Base-by-base conservation (phyloP, 345 rosid genomes). In the Pistacia atlantica region DNA sequence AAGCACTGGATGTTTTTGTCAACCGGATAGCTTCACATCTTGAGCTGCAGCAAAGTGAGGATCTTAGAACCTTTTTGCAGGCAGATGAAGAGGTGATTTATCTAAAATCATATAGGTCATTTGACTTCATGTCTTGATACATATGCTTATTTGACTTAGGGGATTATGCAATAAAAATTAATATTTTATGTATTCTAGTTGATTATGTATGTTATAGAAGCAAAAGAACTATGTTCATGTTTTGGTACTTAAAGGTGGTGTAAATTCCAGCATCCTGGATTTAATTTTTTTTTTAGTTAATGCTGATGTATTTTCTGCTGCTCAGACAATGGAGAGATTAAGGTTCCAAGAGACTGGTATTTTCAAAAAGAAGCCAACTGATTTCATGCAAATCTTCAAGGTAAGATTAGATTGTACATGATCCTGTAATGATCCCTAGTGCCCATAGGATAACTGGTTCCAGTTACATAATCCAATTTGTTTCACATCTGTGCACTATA, bases 261-360 rank as follows among this genome's bases (percentile, higher is more conserved):
- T 3, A 71, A 57, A 42, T 71, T 20, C 58, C 8, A 1, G 8
- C 8, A 42, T 42, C 8, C 1, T 42, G 0, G 9, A 42, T 42
- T 42, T 42, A 42, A 42, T 42, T 5, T 5, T 5, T 42, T 54
- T 54, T 73, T 71, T 51, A 58, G 42, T 81, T 80, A 63, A 31
- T 74, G 4, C 59, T 77, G 64, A 64, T 58, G 11, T 67, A 28
- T 48, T 66, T 10, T 52, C 49, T 67, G 13, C 74, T 69, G 84
- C 82, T 74, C 91, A 96, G 99, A 91, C 95, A 65, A 96, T 96
- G 99, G 99, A 96, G 85, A 89, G 98, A 81, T 83, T 93, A 84
- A 92, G 99, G 80, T 86, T 85, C 79, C 84, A 88, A 13, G 99
- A 96, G 86, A 85, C 89, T 80, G 90, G 97, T 76, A 84, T 90